These are phyloP conservation scores for Senna siamea DNA, from an alignment of 306 rosid species.

Conservation along the genomic window DNA sequence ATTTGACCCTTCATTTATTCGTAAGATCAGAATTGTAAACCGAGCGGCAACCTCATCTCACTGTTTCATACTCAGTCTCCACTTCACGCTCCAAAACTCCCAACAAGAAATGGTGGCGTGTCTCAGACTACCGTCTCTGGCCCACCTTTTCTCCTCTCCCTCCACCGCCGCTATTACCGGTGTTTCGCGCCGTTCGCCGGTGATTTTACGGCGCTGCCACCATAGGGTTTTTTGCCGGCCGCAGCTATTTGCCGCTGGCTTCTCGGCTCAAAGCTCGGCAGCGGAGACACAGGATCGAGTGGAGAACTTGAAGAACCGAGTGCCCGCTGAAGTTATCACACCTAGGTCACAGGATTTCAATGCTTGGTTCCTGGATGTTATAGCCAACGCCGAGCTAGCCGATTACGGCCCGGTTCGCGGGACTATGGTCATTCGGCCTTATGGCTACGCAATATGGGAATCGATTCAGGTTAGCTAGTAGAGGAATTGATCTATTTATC, in stretches of 20 bases:
- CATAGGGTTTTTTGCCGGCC: constrained; percentile 24
- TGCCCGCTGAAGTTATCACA: constrained; percentile 67
- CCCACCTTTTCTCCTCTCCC: constrained; percentile 62
- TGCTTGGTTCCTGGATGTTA: constrained; percentile 91
- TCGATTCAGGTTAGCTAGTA: constrained; percentile 70
- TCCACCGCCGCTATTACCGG: constrained; percentile 22
- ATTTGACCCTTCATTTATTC: too few species aligned
- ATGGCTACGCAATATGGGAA: constrained; percentile 97
- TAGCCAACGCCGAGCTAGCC: constrained; percentile 88
- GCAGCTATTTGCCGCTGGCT: constrained; percentile 35
- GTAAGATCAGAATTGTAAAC: too few species aligned
- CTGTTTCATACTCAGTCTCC: not conserved
- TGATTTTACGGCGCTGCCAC: constrained; percentile 44
- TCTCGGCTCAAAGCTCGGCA: constrained; percentile 60
- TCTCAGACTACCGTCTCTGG: constrained; percentile 68
- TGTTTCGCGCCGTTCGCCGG: constrained; percentile 46
- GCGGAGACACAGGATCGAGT: constrained; percentile 49
- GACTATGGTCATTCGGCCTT: constrained; percentile 98
- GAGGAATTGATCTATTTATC: not conserved
- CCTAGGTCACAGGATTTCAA: constrained; percentile 94
- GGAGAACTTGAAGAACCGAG: constrained; percentile 61
- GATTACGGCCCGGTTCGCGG: constrained; percentile 99
- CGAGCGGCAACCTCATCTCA: constrained; percentile 31
- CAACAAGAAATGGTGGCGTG: constrained; percentile 50
- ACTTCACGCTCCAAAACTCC: not conserved